Evolutionary conservation across 2,329 filamentous ascomycete species (phyloP).

Genomic region (Fusarium vanettenii): DNA sequence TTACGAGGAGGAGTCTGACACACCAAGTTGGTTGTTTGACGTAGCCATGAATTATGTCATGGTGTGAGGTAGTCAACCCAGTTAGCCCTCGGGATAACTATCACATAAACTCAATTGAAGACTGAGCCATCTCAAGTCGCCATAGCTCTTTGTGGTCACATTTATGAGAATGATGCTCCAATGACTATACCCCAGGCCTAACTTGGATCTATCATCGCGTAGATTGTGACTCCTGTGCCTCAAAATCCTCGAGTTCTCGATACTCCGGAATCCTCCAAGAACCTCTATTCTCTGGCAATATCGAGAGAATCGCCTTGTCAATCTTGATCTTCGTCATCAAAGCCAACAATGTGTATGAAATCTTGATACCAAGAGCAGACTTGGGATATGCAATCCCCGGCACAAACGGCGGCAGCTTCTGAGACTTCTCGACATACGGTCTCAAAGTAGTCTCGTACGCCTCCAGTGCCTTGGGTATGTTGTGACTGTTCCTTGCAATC

Average conservation of each 20-base stretch:
- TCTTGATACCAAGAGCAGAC: conserved; percentile 42
- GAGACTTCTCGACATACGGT: conserved; percentile 53
- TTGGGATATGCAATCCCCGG: conserved; percentile 42
- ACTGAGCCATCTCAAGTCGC: neutral
- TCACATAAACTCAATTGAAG: neutral
- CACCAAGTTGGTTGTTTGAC: neutral
- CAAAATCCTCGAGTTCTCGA: neutral
- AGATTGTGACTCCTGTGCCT: neutral
- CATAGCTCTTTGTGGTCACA: neutral
- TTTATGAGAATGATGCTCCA: neutral
- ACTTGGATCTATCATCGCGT: neutral
- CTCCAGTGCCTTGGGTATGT: conserved; percentile 46
- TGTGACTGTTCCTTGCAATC: conserved; percentile 42
- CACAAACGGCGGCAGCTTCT: conserved; percentile 48
- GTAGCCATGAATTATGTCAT: neutral
- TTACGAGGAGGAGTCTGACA: neutral
- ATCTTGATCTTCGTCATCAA: conserved; percentile 24
- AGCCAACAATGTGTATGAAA: conserved; percentile 29
- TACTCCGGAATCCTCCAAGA: conserved; percentile 28
- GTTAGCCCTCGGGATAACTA: neutral
- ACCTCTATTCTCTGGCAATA: conserved; percentile 21
- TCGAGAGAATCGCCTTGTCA: conserved; percentile 21
- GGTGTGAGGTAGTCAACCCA: too few species aligned
- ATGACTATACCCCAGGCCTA: neutral
- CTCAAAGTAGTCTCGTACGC: conserved; percentile 55